These are phyloP conservation scores for Acephala macrosclerotiorum DNA, from an alignment of 2,329 filamentous ascomycete genomes.

Conservation along the genomic window DNA sequence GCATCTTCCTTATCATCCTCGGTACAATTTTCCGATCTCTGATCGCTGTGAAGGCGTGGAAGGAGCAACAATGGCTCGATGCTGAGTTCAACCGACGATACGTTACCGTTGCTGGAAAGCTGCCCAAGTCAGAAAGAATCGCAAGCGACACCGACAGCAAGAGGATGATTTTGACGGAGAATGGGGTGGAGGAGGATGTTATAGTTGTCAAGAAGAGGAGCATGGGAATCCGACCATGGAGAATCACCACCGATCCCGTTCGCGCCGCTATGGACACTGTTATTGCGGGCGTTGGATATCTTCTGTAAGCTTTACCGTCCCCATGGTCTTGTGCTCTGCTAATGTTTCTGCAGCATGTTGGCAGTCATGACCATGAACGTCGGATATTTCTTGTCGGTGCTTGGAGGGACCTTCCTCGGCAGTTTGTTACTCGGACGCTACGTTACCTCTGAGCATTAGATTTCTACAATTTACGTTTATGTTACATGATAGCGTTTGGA, in stretches of 20 bases:
- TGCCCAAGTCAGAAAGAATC: constrained; percentile 45
- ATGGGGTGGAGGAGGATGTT: constrained; percentile 83
- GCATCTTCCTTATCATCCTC: constrained; percentile 87
- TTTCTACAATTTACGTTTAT: constrained; percentile 11
- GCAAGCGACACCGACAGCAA: constrained; percentile 61
- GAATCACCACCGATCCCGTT: constrained; percentile 80
- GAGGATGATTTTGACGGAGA: constrained; percentile 72
- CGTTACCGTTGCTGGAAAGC: constrained; percentile 71
- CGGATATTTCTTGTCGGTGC: constrained; percentile 83
- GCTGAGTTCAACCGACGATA: constrained; percentile 78
- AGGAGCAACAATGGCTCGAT: constrained; percentile 71
- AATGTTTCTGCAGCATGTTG: constrained; percentile 72
- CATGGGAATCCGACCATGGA: constrained; percentile 71
- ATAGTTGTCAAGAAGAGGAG: constrained; percentile 70
- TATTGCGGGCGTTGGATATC: constrained; percentile 80
- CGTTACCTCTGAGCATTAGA: constrained; percentile 31
- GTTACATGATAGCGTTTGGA: constrained; percentile 14
- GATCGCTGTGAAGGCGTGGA: constrained; percentile 73
- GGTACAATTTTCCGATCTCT: constrained; percentile 73
- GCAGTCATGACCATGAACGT: constrained; percentile 91
- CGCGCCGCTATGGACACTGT: constrained; percentile 75
- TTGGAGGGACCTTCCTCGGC: constrained; percentile 83
- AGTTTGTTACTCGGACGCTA: constrained; percentile 63
- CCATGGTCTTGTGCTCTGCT: constrained; percentile 19
- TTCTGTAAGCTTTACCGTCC: constrained; percentile 72